phyloP scores from a whole-genome alignment of 495 filamentous ascomycete genomes.

The Neurospora pannonica region DNA sequence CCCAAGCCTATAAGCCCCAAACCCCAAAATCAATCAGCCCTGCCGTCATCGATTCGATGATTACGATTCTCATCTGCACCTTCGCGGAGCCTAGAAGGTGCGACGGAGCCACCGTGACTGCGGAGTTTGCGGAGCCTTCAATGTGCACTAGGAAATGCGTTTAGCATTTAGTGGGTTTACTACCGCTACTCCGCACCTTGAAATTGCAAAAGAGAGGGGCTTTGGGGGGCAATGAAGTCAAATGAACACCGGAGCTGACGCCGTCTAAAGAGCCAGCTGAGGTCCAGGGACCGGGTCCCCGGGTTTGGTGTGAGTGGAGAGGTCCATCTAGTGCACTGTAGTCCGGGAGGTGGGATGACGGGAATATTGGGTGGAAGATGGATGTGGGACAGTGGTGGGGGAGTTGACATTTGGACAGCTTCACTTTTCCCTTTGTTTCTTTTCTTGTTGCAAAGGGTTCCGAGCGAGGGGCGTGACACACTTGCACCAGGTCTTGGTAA shows the following conservation, averaged over 20 bases:
- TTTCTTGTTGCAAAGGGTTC: neutral
- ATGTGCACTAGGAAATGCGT: neutral
- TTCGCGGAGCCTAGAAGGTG: neutral
- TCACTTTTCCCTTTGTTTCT: neutral
- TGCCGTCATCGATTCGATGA: neutral
- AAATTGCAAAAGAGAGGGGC: neutral
- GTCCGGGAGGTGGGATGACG: neutral
- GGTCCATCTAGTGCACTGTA: neutral
- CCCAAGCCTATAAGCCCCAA: neutral
- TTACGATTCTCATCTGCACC: neutral
- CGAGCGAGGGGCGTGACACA: neutral
- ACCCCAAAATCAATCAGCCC: neutral
- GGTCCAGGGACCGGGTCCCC: neutral
- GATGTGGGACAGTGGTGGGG: neutral
- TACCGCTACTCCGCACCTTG: neutral
- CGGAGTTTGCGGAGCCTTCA: neutral
- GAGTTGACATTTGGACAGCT: neutral
- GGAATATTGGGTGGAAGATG: neutral
- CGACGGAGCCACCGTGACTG: neutral
- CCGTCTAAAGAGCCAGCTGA: neutral
- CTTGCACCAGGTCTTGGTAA: neutral
- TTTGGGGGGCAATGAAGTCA: neutral
- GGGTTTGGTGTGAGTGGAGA: neutral
- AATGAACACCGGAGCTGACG: neutral
- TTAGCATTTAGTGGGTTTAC: neutral